A percentile compares a stretch with the other conserved stretches of the same genome.
phyloP scores from a whole-genome alignment of 208 protist genomes.

The Acanthamoeba royreba region DNA sequence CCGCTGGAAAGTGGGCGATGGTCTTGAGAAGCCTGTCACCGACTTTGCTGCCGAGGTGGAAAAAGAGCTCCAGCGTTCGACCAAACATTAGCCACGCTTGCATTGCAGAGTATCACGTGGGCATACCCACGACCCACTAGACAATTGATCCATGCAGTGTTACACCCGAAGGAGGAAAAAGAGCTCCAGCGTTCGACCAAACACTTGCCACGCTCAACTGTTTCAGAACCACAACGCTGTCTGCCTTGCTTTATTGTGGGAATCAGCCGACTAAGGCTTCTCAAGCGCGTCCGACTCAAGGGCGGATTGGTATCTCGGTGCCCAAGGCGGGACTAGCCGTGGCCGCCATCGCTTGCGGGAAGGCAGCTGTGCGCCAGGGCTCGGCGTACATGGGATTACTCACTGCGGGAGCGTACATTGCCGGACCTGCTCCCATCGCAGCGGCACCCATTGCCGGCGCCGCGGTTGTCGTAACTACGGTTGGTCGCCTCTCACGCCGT shows the following conservation, averaged over 20 bases:
- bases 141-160: too few relatives aligned
- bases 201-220: neutral
- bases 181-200: constrained; percentile 8
- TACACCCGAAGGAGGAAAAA: neutral
- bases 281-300: neutral
- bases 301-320: neutral
- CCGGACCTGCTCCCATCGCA: neutral
- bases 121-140: neutral
- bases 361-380: neutral
- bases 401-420: neutral
- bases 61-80: constrained; percentile 11
- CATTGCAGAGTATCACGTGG: neutral
- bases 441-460: neutral
- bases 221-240: too few relatives aligned
- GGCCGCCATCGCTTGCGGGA: neutral
- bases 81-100: neutral
- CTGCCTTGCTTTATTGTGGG: neutral
- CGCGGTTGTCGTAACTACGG: neutral
- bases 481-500: neutral
- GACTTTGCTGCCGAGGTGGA: constrained; percentile 27
- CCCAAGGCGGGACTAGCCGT: neutral
- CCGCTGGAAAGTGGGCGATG: constrained; percentile 34
- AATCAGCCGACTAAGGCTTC: neutral
- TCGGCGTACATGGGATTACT: neutral
- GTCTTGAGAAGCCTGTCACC: neutral